Evolutionary conservation across 371 early-diverging fungal species (phyloP), one percentile per base, ranked within the genome.

Genomic region (Rhizopus stolonifer): DNA sequence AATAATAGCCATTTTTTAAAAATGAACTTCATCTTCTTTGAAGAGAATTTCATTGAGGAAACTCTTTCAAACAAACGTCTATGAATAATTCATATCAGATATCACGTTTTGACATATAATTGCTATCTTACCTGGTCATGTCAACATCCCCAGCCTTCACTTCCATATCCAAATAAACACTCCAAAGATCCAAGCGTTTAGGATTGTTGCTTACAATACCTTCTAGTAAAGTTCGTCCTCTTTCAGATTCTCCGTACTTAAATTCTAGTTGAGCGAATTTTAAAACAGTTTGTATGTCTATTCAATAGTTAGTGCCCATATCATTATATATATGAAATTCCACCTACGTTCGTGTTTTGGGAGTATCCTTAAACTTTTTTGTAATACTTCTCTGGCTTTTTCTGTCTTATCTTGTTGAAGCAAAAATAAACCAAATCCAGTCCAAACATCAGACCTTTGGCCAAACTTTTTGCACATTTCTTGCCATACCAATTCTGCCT

Each of bases 1-100:
- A 90, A 98, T 21, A 86, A 84, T 24, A 98, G 80, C 86, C 91
- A 98, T 70, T 93, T 93, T 77, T 97, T 97, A 79, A 97, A 97
- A 67, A 98, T 84, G 79, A 92, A 94, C 72, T 96, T 98, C 91
- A 96, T 92, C 85, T 95, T 93, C 76, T 94, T 95, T 25, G 95
- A 87, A n/a, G 94, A 92, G 54, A 91, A 78, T 69, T 93, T 92
- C 78, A 91, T 69, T 14, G 83, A 78, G 18, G 91, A 85, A 31
- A 91, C 85, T 29, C 96, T 89, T 54, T 93, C 89, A 76, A 96
- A 98, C 43, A 98, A 67, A 11, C 90, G 87, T 58, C 94, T 90
- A 62, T 22, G 52, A 43, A 54, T n/a, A 17, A 14, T 46, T 34
- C 25, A 7, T 4, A 18, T 47, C 22, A 23, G 25, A 36, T 11